These are phyloP conservation scores for Aspergillus amoenus DNA, from an alignment of 2,329 filamentous ascomycete species.

Conservation along the genomic window DNA sequence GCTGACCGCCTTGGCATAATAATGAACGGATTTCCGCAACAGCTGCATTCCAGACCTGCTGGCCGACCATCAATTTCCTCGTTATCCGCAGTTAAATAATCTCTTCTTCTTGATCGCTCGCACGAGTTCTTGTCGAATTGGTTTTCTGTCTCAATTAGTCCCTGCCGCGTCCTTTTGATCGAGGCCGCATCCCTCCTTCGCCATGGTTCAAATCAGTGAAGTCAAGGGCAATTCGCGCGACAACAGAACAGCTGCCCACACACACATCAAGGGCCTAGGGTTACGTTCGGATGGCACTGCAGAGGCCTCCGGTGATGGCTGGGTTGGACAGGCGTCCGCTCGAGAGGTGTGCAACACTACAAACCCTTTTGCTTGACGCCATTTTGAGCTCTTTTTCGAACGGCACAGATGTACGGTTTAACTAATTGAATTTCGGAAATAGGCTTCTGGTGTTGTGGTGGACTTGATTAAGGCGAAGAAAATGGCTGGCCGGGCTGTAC, in stretches of 20 bases:
- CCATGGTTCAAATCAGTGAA: slow-evolving; percentile 88
- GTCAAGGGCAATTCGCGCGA: slow-evolving; percentile 93
- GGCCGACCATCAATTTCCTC: slow-evolving; percentile 13
- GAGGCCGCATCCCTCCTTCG: slow-evolving; percentile 28
- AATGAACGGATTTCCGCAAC: slow-evolving; percentile 16
- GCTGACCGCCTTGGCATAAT: slow-evolving; percentile 36
- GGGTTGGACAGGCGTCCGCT: slow-evolving; percentile 83
- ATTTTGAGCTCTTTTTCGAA: background rate
- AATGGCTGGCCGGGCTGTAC: slow-evolving; percentile 91
- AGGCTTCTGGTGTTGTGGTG: slow-evolving; percentile 91
- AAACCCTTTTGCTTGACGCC: background rate
- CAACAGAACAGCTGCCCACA: slow-evolving; percentile 93
- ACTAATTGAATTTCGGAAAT: slow-evolving; percentile 35
- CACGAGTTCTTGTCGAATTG: background rate
- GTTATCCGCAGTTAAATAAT: background rate
- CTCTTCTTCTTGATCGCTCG: slow-evolving; percentile 9
- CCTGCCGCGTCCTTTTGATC: slow-evolving; percentile 19
- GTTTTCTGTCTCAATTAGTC: background rate
- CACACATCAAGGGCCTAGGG: slow-evolving; percentile 94
- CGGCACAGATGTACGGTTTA: background rate
- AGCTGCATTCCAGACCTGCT: slow-evolving; percentile 13
- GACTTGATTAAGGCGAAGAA: slow-evolving; percentile 95
- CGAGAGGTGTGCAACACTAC: slow-evolving; percentile 67
- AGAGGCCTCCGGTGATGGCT: slow-evolving; percentile 76
- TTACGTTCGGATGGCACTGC: slow-evolving; percentile 82